A percentile compares a stretch with the other conserved stretches of the same genome.
Evolutionary conservation across 148 eudicot species (phyloP).

Genomic region (Dianthus caryophyllus): DNA sequence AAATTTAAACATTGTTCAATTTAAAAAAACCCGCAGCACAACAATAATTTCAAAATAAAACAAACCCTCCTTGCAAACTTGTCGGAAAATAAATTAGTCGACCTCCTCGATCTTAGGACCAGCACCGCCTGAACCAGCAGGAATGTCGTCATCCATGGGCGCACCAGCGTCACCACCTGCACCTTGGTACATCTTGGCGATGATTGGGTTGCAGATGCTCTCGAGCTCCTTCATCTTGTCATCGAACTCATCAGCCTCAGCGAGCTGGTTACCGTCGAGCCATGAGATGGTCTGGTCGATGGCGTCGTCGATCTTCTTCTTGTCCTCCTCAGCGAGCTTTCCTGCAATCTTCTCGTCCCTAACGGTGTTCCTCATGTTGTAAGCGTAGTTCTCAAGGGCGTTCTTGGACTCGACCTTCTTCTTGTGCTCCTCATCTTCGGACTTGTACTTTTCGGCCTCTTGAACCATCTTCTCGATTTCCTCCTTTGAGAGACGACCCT

Average conservation of each 20-base stretch:
- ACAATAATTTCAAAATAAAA: not conserved
- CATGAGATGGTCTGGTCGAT: slow-evolving; percentile 26
- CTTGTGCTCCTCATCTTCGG: slow-evolving; percentile 36
- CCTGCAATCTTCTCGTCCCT: slow-evolving; percentile 26
- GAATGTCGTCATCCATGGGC: slow-evolving; percentile 28
- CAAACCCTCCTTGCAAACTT: not conserved
- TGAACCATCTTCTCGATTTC: slow-evolving; percentile 36
- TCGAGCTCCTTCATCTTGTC: slow-evolving; percentile 36
- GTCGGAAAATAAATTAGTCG: slow-evolving; percentile 16
- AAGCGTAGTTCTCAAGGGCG: slow-evolving; percentile 27
- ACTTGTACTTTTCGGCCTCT: slow-evolving; percentile 35
- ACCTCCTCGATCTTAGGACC: slow-evolving; percentile 37
- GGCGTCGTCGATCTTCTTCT: slow-evolving; percentile 30
- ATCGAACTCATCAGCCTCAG: slow-evolving; percentile 29
- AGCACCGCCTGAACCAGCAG: slow-evolving; percentile 26
- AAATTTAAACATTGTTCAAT: slow-evolving; percentile 7
- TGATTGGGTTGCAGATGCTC: slow-evolving; percentile 32
- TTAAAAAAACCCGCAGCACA: not conserved
- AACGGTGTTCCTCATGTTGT: slow-evolving; percentile 31
- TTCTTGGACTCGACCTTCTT: slow-evolving; percentile 36
- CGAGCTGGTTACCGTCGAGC: slow-evolving; percentile 28
- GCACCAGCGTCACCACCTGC: slow-evolving; percentile 27
- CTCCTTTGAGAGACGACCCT: slow-evolving; percentile 32
- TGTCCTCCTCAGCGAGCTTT: slow-evolving; percentile 9
- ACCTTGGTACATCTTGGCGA: slow-evolving; percentile 34